A percentile compares a stretch with the other conserved stretches of the same genome.
phyloP scores from a whole-genome alignment of 768 basidiomycete species.

The Leccinum subgranulosum region DNA sequence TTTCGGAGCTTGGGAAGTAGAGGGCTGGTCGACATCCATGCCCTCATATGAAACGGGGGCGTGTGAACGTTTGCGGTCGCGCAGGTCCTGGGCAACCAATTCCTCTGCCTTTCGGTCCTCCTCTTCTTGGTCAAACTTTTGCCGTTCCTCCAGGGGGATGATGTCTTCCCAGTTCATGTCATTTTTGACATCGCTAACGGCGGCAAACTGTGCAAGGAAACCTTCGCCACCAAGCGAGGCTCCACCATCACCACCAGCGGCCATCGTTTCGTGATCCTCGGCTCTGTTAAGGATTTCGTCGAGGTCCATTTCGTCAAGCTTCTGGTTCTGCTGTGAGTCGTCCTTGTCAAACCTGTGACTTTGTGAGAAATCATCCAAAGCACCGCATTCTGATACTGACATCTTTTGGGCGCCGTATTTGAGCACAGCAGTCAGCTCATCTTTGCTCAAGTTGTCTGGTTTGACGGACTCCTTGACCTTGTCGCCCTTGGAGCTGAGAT shows the following conservation, averaged over 20 bases:
- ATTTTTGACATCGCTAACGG: slow-evolving; percentile 96
- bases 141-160: slow-evolving; percentile 89
- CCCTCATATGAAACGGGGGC: slow-evolving; percentile 90
- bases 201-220: slow-evolving; percentile 93
- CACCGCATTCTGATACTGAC: slow-evolving; percentile 40
- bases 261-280: slow-evolving; percentile 94
- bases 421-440: slow-evolving; percentile 94
- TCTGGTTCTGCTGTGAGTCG: slow-evolving; percentile 86
- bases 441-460: slow-evolving; percentile 86
- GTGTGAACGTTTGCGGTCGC: slow-evolving; percentile 78
- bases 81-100: slow-evolving; percentile 60
- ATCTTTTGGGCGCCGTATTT: slow-evolving; percentile 99
- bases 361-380: slow-evolving; percentile 2
- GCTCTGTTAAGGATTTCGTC: slow-evolving; percentile 97
- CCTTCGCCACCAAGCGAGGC: slow-evolving; percentile 96
- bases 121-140: slow-evolving; percentile 79
- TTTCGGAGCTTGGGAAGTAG: slow-evolving; percentile 60
- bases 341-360: slow-evolving; percentile 89
- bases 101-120: slow-evolving; percentile 74
- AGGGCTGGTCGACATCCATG: slow-evolving; percentile 83
- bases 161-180: slow-evolving; percentile 99
- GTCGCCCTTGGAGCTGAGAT: slow-evolving; percentile 79
- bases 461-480: slow-evolving; percentile 66
- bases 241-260: slow-evolving; percentile 75
- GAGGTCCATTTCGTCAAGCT: slow-evolving; percentile 98